These are phyloP conservation scores for Malus asiatica DNA, from an alignment of 306 rosid species.

Conservation along the genomic window DNA sequence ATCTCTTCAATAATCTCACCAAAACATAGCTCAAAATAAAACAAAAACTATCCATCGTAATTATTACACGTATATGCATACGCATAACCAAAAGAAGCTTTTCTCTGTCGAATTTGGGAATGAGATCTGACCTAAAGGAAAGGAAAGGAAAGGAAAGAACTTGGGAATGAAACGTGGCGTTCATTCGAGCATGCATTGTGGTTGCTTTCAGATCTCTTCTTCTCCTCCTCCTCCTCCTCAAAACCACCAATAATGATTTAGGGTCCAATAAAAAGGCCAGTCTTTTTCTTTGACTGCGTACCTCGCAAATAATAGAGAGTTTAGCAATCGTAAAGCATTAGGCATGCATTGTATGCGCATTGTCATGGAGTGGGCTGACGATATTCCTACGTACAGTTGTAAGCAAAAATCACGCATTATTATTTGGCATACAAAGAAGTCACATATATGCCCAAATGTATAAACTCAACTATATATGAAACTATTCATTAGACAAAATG, in stretches of 20 bases:
- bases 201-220: neutral
- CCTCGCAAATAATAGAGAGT: neutral
- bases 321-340: neutral
- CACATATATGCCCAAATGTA: too few relatives aligned
- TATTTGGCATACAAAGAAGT: too few relatives aligned
- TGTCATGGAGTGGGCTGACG: neutral
- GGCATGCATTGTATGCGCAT: constrained; percentile 3
- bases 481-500: too few relatives aligned
- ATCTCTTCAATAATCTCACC: too few relatives aligned
- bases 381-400: neutral
- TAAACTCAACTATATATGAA: neutral
- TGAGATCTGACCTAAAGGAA: too few relatives aligned
- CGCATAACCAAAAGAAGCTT: neutral
- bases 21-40: neutral
- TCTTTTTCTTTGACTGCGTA: constrained; percentile 21
- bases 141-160: neutral
- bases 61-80: neutral
- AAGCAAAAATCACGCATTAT: neutral
- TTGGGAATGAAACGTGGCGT: constrained; percentile 29
- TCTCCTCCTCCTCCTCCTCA: too few relatives aligned
- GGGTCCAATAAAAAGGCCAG: neutral
- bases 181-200: constrained; percentile 4
- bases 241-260: neutral
- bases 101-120: neutral
- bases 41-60: neutral